Percentiles rank a stretch among this genome's conserved stretches.
Evolutionary conservation across 345 rosid genomes (phyloP).

Genomic region (Salix purpurea): DNA sequence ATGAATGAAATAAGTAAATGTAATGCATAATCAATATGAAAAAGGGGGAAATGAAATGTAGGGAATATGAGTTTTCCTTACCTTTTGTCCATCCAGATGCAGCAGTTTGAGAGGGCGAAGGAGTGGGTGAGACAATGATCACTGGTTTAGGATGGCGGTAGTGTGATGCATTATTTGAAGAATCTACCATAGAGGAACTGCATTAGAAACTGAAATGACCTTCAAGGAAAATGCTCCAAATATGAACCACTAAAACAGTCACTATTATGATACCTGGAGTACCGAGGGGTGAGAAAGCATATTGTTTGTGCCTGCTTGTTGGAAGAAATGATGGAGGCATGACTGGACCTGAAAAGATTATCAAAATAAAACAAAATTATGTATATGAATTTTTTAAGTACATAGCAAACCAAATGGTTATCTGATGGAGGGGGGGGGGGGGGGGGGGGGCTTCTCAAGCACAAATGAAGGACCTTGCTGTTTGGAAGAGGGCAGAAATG

Average conservation of each 20-base stretch:
- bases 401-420: background rate
- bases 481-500: conserved; percentile 42
- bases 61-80: conserved; percentile 22
- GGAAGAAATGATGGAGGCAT: conserved; percentile 39
- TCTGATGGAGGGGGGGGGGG: conserved; percentile 1
- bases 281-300: conserved; percentile 44
- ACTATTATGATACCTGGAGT: conserved; percentile 38
- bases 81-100: conserved; percentile 41
- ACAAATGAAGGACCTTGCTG: conserved; percentile 35
- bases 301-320: conserved; percentile 22
- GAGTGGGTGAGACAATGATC: conserved; percentile 35
- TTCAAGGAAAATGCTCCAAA: background rate
- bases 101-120: conserved; percentile 51
- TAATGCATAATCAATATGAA: background rate
- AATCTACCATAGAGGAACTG: conserved; percentile 16
- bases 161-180: conserved; percentile 38
- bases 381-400: background rate
- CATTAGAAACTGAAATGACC: conserved; percentile 18
- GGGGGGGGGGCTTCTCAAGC: conserved; percentile 6
- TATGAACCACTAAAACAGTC: conserved; percentile 4
- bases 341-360: conserved; percentile 37
- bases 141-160: conserved; percentile 33
- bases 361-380: conserved; percentile 14
- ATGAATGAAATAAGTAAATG: background rate
- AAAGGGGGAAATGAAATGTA: background rate